A percentile compares a stretch with the other conserved stretches of the same genome.
These are phyloP conservation scores for Cadophora gregata DNA, from an alignment of 2,329 filamentous ascomycete genomes.

Conservation along the genomic window DNA sequence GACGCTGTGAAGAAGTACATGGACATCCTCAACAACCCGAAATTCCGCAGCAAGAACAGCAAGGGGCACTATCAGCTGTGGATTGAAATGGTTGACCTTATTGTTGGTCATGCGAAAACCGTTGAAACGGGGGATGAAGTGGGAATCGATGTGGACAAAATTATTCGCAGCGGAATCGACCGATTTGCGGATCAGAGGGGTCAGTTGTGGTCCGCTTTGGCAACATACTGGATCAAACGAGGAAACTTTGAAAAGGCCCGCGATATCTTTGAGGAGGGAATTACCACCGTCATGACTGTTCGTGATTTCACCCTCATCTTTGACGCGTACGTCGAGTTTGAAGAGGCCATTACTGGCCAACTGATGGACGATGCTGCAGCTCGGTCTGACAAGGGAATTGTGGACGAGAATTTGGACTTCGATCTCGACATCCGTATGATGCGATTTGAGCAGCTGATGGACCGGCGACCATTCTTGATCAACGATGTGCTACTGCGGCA, in stretches of 20 bases:
- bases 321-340: slow-evolving; percentile 94
- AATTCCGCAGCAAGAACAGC: slow-evolving; percentile 89
- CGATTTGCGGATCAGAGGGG: slow-evolving; percentile 93
- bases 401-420: slow-evolving; percentile 86
- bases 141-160: slow-evolving; percentile 88
- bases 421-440: slow-evolving; percentile 97
- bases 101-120: slow-evolving; percentile 88
- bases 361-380: slow-evolving; percentile 87
- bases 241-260: slow-evolving; percentile 92
- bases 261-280: slow-evolving; percentile 94
- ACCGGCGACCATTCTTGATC: slow-evolving; percentile 90
- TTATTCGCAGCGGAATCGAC: slow-evolving; percentile 89
- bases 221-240: slow-evolving; percentile 94
- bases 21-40: slow-evolving; percentile 85
- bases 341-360: slow-evolving; percentile 91
- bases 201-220: slow-evolving; percentile 92
- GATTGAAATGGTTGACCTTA: slow-evolving; percentile 95
- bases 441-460: slow-evolving; percentile 98
- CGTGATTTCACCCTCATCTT: slow-evolving; percentile 97
- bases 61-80: slow-evolving; percentile 97
- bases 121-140: slow-evolving; percentile 81
- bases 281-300: slow-evolving; percentile 98
- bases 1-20: slow-evolving; percentile 94
- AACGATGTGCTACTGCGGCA: slow-evolving; percentile 96
- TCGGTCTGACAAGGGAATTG: slow-evolving; percentile 77